Evolutionary conservation across 129 eudicot species (phyloP), one percentile per base, ranked within the genome.

Genomic region (Chrysanthemum lavandulifolium): DNA sequence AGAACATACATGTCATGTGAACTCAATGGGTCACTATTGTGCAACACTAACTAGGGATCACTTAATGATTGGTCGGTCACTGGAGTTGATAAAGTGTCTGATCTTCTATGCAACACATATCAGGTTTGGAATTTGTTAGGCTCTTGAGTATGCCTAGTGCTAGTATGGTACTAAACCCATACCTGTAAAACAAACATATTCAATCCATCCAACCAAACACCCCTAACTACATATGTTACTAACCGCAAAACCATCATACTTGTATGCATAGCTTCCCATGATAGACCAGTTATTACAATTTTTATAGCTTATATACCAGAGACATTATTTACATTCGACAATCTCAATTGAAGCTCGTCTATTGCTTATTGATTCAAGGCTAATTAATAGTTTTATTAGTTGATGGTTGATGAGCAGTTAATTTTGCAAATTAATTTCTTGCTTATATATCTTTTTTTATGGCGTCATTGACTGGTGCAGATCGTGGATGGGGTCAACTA

Each of bases 401-500:
- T 64, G 73, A 19, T 48, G 52, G 61, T 25, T 66, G 67, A 31
- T 73, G 60, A 13, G 12, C 47, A 48, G 31, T 16, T 82, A 61
- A 16, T 51, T 58, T 19, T 60, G 50, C 25, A 19, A 27, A 18
- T 13, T 45, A 31, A 58, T 69, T 7, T 40, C 23, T 12, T 14
- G 23, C 3, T 12, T 40, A 51, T 16, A 60, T 49, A 8, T 23
- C 7, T 13, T 61, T 36, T 13, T 27, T 43, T 59, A 48, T 72
- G 65, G 29, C 19, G 8, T 81, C 49, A 58, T 23, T n/a, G 14
- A 18, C 60, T 3, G 13, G 40, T 83, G 81, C 91, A 92, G 98
- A 92, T 73, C 96, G 98, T 6, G 89, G 96, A 87, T 74, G 98
- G 98, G 14, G 97, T 93, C 55, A 93, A 93, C 84, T 93, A 93